Conservation (phyloP, 306 rosid genomes). For the Quillaja saponaria region DNA sequence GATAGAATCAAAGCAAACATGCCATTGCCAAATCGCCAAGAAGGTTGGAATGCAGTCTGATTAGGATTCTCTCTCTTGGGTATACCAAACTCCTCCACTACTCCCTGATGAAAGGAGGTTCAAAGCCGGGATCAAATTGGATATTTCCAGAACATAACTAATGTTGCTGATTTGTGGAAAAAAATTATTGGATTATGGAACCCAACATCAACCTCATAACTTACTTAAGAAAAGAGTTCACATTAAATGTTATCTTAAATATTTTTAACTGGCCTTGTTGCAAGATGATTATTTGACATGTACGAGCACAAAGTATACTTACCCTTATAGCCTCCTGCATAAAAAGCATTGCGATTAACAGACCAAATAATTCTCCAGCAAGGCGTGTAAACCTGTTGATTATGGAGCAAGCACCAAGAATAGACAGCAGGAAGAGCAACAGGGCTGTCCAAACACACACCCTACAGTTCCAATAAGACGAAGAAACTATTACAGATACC, state of each 20-base stretch:
- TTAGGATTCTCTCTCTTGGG: slow-evolving; percentile 57
- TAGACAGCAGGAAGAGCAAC: slow-evolving; percentile 81
- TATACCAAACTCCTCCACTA: slow-evolving; percentile 78
- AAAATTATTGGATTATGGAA: slow-evolving; percentile 14
- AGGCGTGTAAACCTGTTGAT: slow-evolving; percentile 91
- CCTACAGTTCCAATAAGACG: slow-evolving; percentile 47
- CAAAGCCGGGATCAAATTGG: slow-evolving; percentile 18
- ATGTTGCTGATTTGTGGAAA: slow-evolving; percentile 2
- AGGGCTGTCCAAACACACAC: slow-evolving; percentile 92
- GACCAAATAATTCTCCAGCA: slow-evolving; percentile 96
- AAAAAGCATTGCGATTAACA: slow-evolving; percentile 90
- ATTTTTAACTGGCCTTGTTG: not conserved
- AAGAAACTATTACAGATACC: slow-evolving; percentile 28
- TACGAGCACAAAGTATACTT: slow-evolving; percentile 33
- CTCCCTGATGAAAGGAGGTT: slow-evolving; percentile 60
- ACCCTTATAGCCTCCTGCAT: slow-evolving; percentile 98
- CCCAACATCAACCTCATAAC: slow-evolving; percentile 10
- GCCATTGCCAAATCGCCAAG: slow-evolving; percentile 97
- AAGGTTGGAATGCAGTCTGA: slow-evolving; percentile 56
- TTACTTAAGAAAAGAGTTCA: slow-evolving; percentile 15
- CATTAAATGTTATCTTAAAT: not conserved
- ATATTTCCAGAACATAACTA: slow-evolving; percentile 5
- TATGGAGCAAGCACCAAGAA: slow-evolving; percentile 90
- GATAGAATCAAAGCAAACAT: slow-evolving; percentile 94
- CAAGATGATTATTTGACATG: not conserved